Percentiles rank a stretch among this genome's conserved stretches.
These are phyloP conservation scores for Epichloe typhina DNA, from an alignment of 2,329 filamentous ascomycete genomes.

Conservation along the genomic window DNA sequence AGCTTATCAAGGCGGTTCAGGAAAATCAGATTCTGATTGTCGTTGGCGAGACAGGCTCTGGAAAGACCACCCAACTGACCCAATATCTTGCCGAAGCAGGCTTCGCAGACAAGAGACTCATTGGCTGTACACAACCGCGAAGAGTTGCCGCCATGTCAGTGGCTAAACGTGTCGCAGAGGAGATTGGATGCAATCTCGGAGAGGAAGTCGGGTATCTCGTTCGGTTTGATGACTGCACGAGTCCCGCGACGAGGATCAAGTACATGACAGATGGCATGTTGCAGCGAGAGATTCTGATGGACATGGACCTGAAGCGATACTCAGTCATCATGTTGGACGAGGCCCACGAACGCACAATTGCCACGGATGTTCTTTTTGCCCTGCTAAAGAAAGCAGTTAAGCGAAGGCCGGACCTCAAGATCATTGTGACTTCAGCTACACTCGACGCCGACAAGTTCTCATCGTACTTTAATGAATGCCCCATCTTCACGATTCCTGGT, in stretches of 20 bases:
- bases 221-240: conserved; percentile 90
- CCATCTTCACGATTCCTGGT: conserved; percentile 93
- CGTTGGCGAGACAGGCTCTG: conserved; percentile 91
- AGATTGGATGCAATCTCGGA: conserved; percentile 82
- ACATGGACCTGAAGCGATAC: conserved; percentile 78
- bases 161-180: conserved; percentile 89
- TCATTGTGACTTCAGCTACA: conserved; percentile 94
- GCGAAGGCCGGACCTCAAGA: conserved; percentile 71
- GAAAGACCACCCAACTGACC: conserved; percentile 92
- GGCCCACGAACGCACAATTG: conserved; percentile 91
- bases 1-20: conserved; percentile 74
- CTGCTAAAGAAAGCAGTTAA: conserved; percentile 88
- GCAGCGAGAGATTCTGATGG: conserved; percentile 84
- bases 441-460: conserved; percentile 97
- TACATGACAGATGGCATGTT: conserved; percentile 99
- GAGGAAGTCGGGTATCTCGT: conserved; percentile 95
- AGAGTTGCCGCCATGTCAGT: conserved; percentile 97
- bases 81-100: conserved; percentile 91
- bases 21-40: conserved; percentile 91
- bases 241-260: conserved; percentile 82
- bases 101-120: conserved; percentile 74
- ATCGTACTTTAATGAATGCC: conserved; percentile 87
- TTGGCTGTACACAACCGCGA: conserved; percentile 92
- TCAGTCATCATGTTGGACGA: conserved; percentile 98
- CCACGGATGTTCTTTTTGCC: conserved; percentile 90